These are phyloP conservation scores for Penicillium crustosum DNA, from an alignment of 2,329 filamentous ascomycete species.

Conservation along the genomic window DNA sequence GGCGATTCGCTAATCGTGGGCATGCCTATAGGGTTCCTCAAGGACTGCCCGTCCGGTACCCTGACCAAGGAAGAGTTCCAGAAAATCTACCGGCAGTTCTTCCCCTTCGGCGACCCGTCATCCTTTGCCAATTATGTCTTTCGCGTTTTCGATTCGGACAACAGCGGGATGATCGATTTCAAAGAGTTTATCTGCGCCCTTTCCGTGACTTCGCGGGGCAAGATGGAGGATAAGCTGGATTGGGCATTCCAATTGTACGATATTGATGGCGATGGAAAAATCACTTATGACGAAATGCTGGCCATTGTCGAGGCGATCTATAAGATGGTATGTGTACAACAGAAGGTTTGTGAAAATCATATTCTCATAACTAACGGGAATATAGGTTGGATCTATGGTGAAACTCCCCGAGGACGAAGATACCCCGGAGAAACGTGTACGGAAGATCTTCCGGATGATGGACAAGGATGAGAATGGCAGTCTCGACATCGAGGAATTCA, in stretches of 20 bases:
- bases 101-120: constrained; percentile 95
- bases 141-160: constrained; percentile 97
- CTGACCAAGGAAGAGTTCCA: constrained; percentile 98
- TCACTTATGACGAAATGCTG: constrained; percentile 98
- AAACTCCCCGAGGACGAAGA: constrained; percentile 98
- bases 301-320: constrained; percentile 99
- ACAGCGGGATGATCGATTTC: constrained; percentile 96
- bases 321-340: constrained; percentile 75
- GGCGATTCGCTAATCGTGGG: constrained; percentile 16
- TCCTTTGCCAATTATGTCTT: constrained; percentile 99
- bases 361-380: constrained; percentile 9
- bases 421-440: constrained; percentile 95
- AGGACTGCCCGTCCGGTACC: constrained; percentile 96
- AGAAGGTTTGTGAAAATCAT: background rate
- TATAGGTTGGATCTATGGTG: constrained; percentile 95
- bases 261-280: constrained; percentile 98
- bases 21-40: constrained; percentile 78
- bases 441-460: constrained; percentile 99
- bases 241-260: constrained; percentile 99
- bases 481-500: constrained; percentile 96
- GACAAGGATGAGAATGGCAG: constrained; percentile 99
- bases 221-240: constrained; percentile 99
- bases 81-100: constrained; percentile 99
- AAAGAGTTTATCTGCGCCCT: constrained; percentile 99
- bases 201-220: constrained; percentile 92